Percentiles rank a stretch among this genome's conserved stretches.
Conservation (phyloP, 805 yeast species). For the Blastobotrys attinorum region DNA sequence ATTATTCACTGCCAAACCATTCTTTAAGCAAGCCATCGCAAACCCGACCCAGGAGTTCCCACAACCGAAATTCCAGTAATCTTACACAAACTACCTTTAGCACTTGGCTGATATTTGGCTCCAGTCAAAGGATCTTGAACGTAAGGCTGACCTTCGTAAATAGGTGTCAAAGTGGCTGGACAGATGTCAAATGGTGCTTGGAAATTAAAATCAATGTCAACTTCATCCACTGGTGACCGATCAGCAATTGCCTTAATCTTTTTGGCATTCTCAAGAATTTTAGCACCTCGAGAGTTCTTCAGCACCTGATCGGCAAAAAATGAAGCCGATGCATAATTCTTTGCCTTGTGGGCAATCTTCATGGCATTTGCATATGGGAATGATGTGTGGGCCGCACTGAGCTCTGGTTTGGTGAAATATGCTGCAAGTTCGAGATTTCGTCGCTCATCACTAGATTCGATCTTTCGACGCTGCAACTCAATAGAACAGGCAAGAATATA, state of each 20-base stretch:
- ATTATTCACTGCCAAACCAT: neutral
- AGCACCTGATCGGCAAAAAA: constrained; percentile 82
- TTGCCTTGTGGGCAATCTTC: constrained; percentile 82
- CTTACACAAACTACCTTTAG: constrained; percentile 70
- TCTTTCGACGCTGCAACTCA: constrained; percentile 78
- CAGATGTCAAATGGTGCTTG: constrained; percentile 87
- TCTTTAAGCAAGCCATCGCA: constrained; percentile 38
- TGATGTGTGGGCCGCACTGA: constrained; percentile 74
- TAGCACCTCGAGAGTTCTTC: constrained; percentile 39
- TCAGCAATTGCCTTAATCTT: constrained; percentile 79
- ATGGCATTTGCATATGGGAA: constrained; percentile 93
- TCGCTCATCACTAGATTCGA: constrained; percentile 60
- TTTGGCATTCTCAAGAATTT: constrained; percentile 69
- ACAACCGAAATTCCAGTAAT: constrained; percentile 70
- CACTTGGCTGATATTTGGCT: constrained; percentile 70
- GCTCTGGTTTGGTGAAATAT: constrained; percentile 79
- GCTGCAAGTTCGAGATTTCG: constrained; percentile 94
- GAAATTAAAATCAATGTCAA: constrained; percentile 88
- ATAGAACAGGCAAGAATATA: constrained; percentile 88
- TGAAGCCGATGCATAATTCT: constrained; percentile 82
- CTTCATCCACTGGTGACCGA: constrained; percentile 70
- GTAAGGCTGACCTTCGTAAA: constrained; percentile 63
- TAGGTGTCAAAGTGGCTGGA: constrained; percentile 80
- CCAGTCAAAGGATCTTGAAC: constrained; percentile 82
- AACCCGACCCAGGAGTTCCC: constrained; percentile 90